These are phyloP conservation scores for Pythium guiyangense DNA, from an alignment of 352 stramenopile species.

Conservation along the genomic window DNA sequence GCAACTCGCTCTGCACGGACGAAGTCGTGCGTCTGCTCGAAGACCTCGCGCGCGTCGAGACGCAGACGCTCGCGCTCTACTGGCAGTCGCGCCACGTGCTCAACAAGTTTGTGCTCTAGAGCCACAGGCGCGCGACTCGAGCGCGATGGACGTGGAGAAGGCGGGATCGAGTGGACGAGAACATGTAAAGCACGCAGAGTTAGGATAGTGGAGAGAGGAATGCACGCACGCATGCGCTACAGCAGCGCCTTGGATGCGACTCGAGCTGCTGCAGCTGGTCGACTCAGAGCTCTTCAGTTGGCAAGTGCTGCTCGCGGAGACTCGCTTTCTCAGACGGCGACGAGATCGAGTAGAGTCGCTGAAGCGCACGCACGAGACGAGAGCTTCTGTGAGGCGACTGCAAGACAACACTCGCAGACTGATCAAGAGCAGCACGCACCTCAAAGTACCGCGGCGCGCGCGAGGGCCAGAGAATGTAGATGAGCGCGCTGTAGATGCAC, in stretches of 20 bases:
- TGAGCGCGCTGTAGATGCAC: slow-evolving; percentile 51
- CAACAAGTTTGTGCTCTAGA: slow-evolving; percentile 39
- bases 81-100: slow-evolving; percentile 41
- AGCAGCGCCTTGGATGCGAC: too few species aligned
- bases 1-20: slow-evolving; percentile 29
- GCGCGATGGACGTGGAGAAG: not conserved
- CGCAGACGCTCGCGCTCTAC: slow-evolving; percentile 44
- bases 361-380: slow-evolving; percentile 1
- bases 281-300: slow-evolving; percentile 50
- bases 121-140: not conserved
- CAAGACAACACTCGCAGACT: not conserved
- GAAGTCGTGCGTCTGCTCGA: slow-evolving; percentile 42
- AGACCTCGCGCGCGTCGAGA: slow-evolving; percentile 33
- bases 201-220: not conserved
- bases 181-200: not conserved
- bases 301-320: slow-evolving; percentile 52
- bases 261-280: too few species aligned
- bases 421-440: slow-evolving; percentile 22
- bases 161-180: not conserved
- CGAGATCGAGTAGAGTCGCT: slow-evolving; percentile 71
- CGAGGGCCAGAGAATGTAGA: slow-evolving; percentile 68
- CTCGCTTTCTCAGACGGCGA: slow-evolving; percentile 65
- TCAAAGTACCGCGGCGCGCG: slow-evolving; percentile 74
- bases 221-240: not conserved
- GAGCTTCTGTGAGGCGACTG: not conserved